Base-by-base conservation (phyloP, 225 moss, liverwort and hornwort species). In the Polytrichum commune region DNA sequence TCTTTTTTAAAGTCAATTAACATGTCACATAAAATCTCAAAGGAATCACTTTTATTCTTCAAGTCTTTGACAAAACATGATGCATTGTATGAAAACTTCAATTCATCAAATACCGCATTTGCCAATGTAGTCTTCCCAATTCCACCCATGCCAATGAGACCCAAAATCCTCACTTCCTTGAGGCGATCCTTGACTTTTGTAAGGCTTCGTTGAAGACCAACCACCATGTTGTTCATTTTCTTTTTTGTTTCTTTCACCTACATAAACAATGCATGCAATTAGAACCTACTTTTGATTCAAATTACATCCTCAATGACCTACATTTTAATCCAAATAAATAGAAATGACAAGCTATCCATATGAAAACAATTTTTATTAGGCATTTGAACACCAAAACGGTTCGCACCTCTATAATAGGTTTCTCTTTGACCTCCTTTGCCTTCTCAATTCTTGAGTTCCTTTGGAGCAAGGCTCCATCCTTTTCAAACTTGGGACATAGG, bases 101-200 rank as follows among this genome's bases (percentile, higher is more conserved):
- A 24, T 6, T 69, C 16, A 25, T 69, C 0, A 69, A 6, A 46
- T 25, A 69, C 0, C 0, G 68, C 68, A 18, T 69, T 69, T 54
- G 68, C 68, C 54, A 69, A 18, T 54, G 68, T 69, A 18, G 54
- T 16, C 16, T 69, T 69, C 10, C 68, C 68, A 6, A 69, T 69
- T 54, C 54, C 68, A 25, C 68, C 68, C 68, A 69, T 69, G 4
- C 68, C 68, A 25, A 69, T 29, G 6, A 69, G 54, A 26, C 65
- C 65, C 16, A 35, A 27, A 27, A 18, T 65, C 10, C 7, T 22
- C 13, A 7, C 65, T 35, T 32, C 2, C 16, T 65, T 19, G 25
- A 25, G 25, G 25, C 25, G 25, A 32, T 32, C 27, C 19, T 65
- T 38, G 20, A 32, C 30, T 27, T 32, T 27, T 29, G 26, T 5